A percentile compares a stretch with the other conserved stretches of the same genome.
phyloP scores from a whole-genome alignment of 2,329 filamentous ascomycete genomes.

The Bisporella sp. region DNA sequence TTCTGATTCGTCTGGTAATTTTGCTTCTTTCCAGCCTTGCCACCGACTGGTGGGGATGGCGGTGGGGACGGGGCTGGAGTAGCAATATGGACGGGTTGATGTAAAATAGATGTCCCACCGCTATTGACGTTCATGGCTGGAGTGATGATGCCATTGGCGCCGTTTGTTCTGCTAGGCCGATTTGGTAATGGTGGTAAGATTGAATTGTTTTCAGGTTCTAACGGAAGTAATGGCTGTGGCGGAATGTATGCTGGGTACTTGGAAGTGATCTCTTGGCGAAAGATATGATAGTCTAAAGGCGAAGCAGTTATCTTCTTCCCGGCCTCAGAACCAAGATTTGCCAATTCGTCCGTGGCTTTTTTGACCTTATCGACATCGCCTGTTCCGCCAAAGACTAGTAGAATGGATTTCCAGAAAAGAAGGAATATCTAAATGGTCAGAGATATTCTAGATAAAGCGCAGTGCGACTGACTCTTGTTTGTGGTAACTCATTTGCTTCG shows the following conservation, averaged over 20 bases:
- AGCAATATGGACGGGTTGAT: constrained; percentile 97
- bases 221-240: constrained; percentile 71
- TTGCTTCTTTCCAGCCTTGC: constrained; percentile 95
- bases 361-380: constrained; percentile 69
- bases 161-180: constrained; percentile 56
- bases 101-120: constrained; percentile 71
- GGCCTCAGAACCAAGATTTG: constrained; percentile 37
- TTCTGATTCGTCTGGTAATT: constrained; percentile 99
- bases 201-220: constrained; percentile 86
- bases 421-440: constrained; percentile 56
- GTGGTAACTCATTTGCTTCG: constrained; percentile 53
- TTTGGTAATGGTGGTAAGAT: constrained; percentile 80
- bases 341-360: constrained; percentile 54
- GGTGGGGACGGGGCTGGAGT: constrained; percentile 94
- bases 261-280: constrained; percentile 92
- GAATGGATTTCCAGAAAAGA: constrained; percentile 84
- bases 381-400: constrained; percentile 78
- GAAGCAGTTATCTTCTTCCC: constrained; percentile 79
- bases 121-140: constrained; percentile 44
- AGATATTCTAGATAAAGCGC: neutral
- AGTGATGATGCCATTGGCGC: constrained; percentile 55
- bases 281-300: constrained; percentile 91
- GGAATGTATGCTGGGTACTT: constrained; percentile 97
- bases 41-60: constrained; percentile 77
- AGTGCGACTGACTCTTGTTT: constrained; percentile 50